A percentile compares a stretch with the other conserved stretches of the same genome.
These are phyloP conservation scores for Glycine tomentella DNA, from an alignment of 306 rosid species.

Conservation along the genomic window DNA sequence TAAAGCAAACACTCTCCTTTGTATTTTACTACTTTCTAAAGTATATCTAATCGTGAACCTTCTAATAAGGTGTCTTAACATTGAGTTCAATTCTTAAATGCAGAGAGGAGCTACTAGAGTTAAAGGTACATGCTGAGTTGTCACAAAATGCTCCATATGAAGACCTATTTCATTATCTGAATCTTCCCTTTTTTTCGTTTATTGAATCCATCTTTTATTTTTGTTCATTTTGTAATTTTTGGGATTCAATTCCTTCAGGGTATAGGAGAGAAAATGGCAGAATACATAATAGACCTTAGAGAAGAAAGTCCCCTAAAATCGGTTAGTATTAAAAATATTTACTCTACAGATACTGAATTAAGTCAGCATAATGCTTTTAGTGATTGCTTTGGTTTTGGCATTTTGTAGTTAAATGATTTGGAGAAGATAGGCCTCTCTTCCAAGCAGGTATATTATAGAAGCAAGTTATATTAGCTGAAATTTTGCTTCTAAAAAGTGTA, in stretches of 20 bases:
- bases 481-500: neutral
- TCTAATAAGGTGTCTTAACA: conserved; percentile 31
- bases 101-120: conserved; percentile 80
- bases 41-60: conserved; percentile 14
- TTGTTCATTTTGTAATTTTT: conserved; percentile 20
- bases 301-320: conserved; percentile 82
- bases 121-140: conserved; percentile 64
- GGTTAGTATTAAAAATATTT: conserved; percentile 58
- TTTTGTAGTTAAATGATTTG: conserved; percentile 79
- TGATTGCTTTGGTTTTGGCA: conserved; percentile 38
- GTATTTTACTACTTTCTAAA: conserved; percentile 12
- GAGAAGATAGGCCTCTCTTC: conserved; percentile 91
- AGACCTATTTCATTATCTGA: conserved; percentile 3
- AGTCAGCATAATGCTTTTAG: conserved; percentile 5
- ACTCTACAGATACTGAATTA: neutral
- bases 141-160: conserved; percentile 16
- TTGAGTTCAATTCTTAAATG: conserved; percentile 38
- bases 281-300: conserved; percentile 82
- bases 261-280: conserved; percentile 84
- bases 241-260: conserved; percentile 61
- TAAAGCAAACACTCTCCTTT: conserved; percentile 34
- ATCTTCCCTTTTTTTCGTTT: conserved; percentile 10
- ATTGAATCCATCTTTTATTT: neutral
- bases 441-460: conserved; percentile 72
- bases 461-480: neutral